Base-by-base conservation (phyloP, 2,329 filamentous ascomycete species). In the Pestalotiopsis sp. region DNA sequence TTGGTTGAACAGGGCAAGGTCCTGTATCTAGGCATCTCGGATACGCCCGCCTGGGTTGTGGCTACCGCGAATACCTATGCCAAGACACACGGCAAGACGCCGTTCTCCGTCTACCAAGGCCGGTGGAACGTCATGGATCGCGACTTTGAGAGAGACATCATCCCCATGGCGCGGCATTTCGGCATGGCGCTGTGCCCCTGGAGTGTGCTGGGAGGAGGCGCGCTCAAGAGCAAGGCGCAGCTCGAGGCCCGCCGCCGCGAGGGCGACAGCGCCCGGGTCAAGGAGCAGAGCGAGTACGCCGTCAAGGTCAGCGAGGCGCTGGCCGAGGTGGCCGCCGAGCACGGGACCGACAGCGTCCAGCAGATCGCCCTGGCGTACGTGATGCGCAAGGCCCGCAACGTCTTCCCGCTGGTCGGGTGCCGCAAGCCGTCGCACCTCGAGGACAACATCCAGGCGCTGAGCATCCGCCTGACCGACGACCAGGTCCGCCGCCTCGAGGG, bases 361-460 rank as follows among this genome's bases (percentile, higher is more conserved):
- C 45, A 57, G 27, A 41, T 66, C 58, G 64, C 45, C 2, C 64
- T 66, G 49, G 64, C 64, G 20, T 66, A 66, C 31, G 64, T 66
- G 41, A 56, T 66, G 45, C 2, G 20, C 4, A 66, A 66, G 25
- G 49, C 64, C 17, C 27, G 61, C 7, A 59, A 61, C 5, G 57
- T 66, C 11, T 66, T 66, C 12, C 64, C 64, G 4, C 11, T 66
- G 2, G 91, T 93, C 74, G 88, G 56, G 4, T n/a, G 58, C 9
- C 66, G 56, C 56, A 66, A 59, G 64, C 20, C 7, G 5, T 23
- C 20, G 49, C 64, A 66, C 14, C 64, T 66, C 3, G n/a, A 58
- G 2, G 87, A 89, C 74, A 83, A 93, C 66, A 89, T 98, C 67
- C 95, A 98, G 81, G 92, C 94, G 0, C 86, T 94, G 65, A 86